phyloP scores from a whole-genome alignment of 495 filamentous ascomycete species.

The Penicillium herquei region DNA sequence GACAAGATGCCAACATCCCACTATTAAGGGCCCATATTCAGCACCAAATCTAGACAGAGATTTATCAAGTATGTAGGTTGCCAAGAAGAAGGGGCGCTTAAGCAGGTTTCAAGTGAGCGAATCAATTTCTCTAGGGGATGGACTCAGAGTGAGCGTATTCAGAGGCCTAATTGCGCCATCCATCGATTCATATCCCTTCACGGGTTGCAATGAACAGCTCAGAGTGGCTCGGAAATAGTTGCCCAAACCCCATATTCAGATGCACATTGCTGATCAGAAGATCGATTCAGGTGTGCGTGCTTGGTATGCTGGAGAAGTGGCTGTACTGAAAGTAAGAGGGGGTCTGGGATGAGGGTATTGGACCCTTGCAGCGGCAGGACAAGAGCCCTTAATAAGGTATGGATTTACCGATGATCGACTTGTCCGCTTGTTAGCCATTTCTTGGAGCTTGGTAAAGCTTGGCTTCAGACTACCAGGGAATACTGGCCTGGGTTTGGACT shows the following conservation, averaged over 20 bases:
- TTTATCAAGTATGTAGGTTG: neutral
- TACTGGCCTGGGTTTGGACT: too few relatives aligned
- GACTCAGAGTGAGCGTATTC: neutral
- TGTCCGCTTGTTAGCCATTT: too few relatives aligned
- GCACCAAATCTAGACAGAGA: too few relatives aligned
- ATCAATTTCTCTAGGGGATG: neutral
- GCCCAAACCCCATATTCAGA: neutral
- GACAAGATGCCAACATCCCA: too few relatives aligned
- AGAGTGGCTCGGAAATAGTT: slow-evolving; percentile 1
- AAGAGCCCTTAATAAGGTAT: neutral
- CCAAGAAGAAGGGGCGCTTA: slow-evolving; percentile 25
- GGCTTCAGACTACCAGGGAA: too few relatives aligned
- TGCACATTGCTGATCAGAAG: slow-evolving; percentile 7
- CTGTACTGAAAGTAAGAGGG: neutral
- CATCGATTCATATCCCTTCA: neutral
- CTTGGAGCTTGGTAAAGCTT: too few relatives aligned
- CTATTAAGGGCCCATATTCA: too few relatives aligned
- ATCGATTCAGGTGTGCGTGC: neutral
- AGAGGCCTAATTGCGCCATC: slow-evolving; percentile 6
- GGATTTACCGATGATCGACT: neutral
- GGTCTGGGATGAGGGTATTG: neutral
- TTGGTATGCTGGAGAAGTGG: neutral
- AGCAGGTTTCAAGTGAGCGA: neutral
- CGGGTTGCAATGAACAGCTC: neutral
- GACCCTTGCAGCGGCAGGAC: neutral